These are phyloP conservation scores for Begonia loranthoides DNA, from an alignment of 306 rosid genomes.

Conservation along the genomic window DNA sequence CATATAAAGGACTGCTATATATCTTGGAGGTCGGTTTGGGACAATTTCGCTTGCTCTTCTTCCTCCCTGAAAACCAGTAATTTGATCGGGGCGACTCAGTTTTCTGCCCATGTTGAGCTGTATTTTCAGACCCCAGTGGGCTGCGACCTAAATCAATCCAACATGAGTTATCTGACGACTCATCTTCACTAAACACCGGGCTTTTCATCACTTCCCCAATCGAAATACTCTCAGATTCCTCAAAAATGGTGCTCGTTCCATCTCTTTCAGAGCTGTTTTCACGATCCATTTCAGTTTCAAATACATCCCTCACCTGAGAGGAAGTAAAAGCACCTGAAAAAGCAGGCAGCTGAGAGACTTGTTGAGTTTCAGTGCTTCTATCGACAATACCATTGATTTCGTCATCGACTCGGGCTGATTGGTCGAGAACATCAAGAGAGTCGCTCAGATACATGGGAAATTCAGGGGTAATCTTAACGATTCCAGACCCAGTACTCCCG, in stretches of 20 bases:
- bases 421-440: slow-evolving; percentile 72
- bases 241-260: slow-evolving; percentile 88
- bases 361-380: slow-evolving; percentile 45
- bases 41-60: slow-evolving; percentile 35
- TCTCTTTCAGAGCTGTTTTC: slow-evolving; percentile 82
- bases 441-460: slow-evolving; percentile 82
- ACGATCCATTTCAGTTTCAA: slow-evolving; percentile 84
- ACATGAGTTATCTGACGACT: slow-evolving; percentile 74
- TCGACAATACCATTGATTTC: slow-evolving; percentile 32
- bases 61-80: slow-evolving; percentile 57
- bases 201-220: slow-evolving; percentile 95
- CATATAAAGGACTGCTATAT: slow-evolving; percentile 67
- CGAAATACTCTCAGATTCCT: slow-evolving; percentile 77
- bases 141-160: slow-evolving; percentile 99
- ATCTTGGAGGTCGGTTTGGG: slow-evolving; percentile 56
- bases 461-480: slow-evolving; percentile 91
- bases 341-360: slow-evolving; percentile 66
- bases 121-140: slow-evolving; percentile 68
- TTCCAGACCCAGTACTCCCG: slow-evolving; percentile 84
- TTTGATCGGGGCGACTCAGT: slow-evolving; percentile 73
- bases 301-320: slow-evolving; percentile 86
- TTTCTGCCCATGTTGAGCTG: slow-evolving; percentile 45
- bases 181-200: slow-evolving; percentile 95
- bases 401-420: slow-evolving; percentile 44
- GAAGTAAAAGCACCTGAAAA: slow-evolving; percentile 88